Evolutionary conservation across 179 eudicot species (phyloP), one percentile per base, ranked within the genome.

Genomic region (Kewa caespitosa): DNA sequence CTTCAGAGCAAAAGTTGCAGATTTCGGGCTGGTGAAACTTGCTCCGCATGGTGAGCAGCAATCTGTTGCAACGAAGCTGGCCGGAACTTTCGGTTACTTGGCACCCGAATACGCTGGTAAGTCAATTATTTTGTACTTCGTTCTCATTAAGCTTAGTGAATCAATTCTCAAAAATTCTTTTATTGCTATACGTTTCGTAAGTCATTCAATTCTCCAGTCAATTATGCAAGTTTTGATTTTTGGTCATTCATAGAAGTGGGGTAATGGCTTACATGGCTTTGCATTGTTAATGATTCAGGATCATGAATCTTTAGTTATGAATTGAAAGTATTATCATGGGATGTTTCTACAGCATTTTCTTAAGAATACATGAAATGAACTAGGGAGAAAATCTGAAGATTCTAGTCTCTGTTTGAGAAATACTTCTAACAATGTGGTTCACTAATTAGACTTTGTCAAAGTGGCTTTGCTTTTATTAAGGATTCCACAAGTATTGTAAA

Each of bases 71-170:
- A 95, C 99, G 7, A 84, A 89, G 78, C 91, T 95, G 36, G 99
- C 99, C 30, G 99, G 99, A 72, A 95, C 99, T 75, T 95, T 95
- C 46, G 99, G 99, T 52, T 95, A 95, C 82, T 83, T 95, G 42
- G 97, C 99, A 18, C 99, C 99, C 11, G 99, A 95, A 81, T 95
- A 95, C 90, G 99, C 99, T 74, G 93, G 99, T 95, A 89, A 84
- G 83, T n/a, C 57, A 69, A 72, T 82, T 46, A 31, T 60, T 20
- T 32, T 42, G 33, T 32, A 38, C 34, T 74, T 46, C 22, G 14
- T 68, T 65, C 71, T 42, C 1, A 7, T 5, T 39, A 33, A 34
- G 8, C 64, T 30, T 55, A 38, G 36, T 38, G 30, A 14, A 27
- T 17, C 36, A n/a, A 22, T 31, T 42, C 0, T 8, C 0, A 6